Base-by-base conservation (phyloP, 768 basidiomycete genomes). In the Omphalotus guepiniiformis region DNA sequence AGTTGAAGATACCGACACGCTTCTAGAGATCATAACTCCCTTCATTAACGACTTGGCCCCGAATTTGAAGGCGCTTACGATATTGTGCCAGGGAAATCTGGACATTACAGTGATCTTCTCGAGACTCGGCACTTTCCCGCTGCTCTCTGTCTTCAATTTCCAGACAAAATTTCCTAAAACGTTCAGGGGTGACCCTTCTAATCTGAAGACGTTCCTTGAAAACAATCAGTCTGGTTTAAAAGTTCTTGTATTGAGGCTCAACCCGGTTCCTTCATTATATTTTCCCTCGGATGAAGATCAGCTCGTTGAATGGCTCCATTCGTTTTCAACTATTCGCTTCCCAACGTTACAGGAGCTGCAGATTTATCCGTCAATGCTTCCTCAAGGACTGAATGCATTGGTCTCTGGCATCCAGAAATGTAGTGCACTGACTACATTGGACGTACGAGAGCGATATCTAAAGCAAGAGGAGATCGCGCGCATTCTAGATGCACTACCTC, bases 31-130 rank as follows among this genome's bases (percentile, higher is more conserved):
- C 5, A 55, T 78, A 27, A 67, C 66, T 1, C 71, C 73, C 2
- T 73, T 76, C 50, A 56, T 76, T 38, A 69, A 71, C 34, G 47
- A 51, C 12, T 58, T 74, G 2, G 57, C 62, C 2, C 54, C 63
- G 1, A 67, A 65, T 26, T 57, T 78, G 13, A 52, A 59, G 21
- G 55, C 56, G 2, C 52, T 78, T 37, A 64, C 56, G 28, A 51
- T 76, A 8, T 68, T 66, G 58, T 74, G 71, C 3, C 73, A 68
- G 68, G 63, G 66, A 2, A 58, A 64, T 0, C 50, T 69, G 5
- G 71, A 75, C 46, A 58, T 78, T 13, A 73, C 74, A 3, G 39
- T 52, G 1, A 64, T 76, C 41, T 73, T 76, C 55, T 34, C 56
- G 22, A 47, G 55, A 21, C 51, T 74, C 13, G 56, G 53, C 4